A percentile compares a stretch with the other conserved stretches of the same genome.
These are phyloP conservation scores for Oryza brachyantha DNA, from an alignment of 176 grass and related monocot genomes.

Conservation along the genomic window DNA sequence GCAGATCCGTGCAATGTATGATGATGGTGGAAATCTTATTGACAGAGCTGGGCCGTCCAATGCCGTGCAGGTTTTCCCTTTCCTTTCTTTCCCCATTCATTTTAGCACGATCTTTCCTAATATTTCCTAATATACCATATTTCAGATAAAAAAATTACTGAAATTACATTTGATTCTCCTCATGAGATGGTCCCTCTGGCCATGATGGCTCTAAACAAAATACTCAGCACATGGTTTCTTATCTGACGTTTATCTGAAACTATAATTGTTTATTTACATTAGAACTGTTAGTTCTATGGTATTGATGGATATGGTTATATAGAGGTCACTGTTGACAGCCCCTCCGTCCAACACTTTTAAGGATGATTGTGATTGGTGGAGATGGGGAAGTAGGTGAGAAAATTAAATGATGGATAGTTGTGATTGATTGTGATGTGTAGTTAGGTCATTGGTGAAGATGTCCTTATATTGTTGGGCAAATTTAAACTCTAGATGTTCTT, in stretches of 20 bases:
- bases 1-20: conserved; percentile 98
- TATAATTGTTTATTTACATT: neutral
- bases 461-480: no score
- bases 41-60: conserved; percentile 87
- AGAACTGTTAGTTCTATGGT: neutral
- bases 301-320: neutral
- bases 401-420: no score
- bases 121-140: conserved; percentile 8
- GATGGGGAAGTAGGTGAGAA: no score
- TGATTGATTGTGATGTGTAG: no score
- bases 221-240: neutral
- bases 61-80: conserved; percentile 69
- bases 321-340: no score
- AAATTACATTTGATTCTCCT: neutral
- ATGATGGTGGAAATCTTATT: conserved; percentile 70
- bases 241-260: neutral
- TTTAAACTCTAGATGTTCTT: no score
- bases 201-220: neutral
- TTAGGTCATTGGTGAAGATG: no score
- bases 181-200: neutral
- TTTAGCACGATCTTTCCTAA: neutral
- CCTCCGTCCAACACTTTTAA: no score
- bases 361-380: no score
- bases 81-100: neutral
- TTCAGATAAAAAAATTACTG: neutral